Base-by-base conservation (phyloP, 768 basidiomycete genomes). In the Lentinula guzmanii region DNA sequence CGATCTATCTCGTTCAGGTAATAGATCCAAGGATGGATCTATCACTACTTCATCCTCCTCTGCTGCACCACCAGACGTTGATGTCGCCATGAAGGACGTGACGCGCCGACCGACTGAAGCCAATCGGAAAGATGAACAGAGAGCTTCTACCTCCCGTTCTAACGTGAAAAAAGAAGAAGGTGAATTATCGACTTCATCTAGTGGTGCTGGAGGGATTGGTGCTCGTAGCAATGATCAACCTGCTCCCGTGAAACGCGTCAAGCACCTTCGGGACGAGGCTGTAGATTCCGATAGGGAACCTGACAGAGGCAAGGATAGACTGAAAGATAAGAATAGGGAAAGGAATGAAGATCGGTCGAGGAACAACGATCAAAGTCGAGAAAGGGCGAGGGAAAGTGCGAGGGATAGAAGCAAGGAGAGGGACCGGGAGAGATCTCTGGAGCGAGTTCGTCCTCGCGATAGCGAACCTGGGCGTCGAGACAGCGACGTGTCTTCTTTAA, bases 321-420 rank as follows among this genome's bases (percentile, higher is more conserved):
- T 56, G 11, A 58, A 61, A 41, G 64, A 64, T 10, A 64, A 71
- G 34, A 71, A 61, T 41, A 53, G 55, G 2, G 71, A 60, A 15
- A 72, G 74, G 24, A 63, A 69, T 62, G 75, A 74, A 61, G 70
- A 64, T 42, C 68, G 64, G 64, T 51, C 65, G 70, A 37, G 67
- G 68, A 28, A 52, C 61, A 52, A 68, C 70, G 57, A 56, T 7
- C 62, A 63, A 37, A 68, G 69, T 52, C 61, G 67, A 51, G 72
- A 74, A 13, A 64, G 63, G 53, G 60, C 59, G 11, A 55, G 59
- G 46, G 65, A 64, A 9, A 28, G 9, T 9, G 21, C 18, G 16
- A 70, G 63, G 39, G 70, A 69, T 33, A 71, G 65, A 42, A 68
- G 65, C 41, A 70, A 63, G 61, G 64, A 62, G 43, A 28, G 45